Base-by-base conservation (phyloP, 1,284 basidiomycete species). In the Sporisorium reilianum region DNA sequence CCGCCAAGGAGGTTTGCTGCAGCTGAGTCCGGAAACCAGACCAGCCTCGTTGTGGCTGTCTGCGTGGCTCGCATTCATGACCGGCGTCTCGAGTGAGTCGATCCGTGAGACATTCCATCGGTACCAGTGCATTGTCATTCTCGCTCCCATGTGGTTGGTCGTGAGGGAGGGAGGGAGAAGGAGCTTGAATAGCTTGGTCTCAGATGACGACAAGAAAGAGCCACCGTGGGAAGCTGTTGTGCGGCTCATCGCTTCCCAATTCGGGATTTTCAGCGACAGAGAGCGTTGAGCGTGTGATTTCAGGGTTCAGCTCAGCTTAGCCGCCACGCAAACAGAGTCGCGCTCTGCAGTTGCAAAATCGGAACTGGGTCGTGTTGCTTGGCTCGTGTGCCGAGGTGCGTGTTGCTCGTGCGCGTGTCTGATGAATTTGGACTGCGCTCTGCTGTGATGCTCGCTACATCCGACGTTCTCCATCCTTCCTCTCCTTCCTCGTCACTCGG, bases 131-230 rank as follows among this genome's bases (percentile, higher is more conserved):
- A n/a, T n/a, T n/a, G n/a, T n/a, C n/a, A n/a, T n/a, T n/a, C n/a
- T n/a, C n/a, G 30, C 30, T 30, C 30, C 5, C 30, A 30, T 30
- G 30, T 12, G 23, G 44, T 26, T 14, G 22, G 40, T 44, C 28
- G 7, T n/a, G 18, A 5, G 6, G 4, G n/a, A 46, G 18, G 9
- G 18, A 7, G 28, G 16, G 4, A 5, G 16, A n/a, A 28, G 25
- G 26, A 46, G 45, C 14, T 46, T 18, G 45, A 46, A 28, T 23
- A 45, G 28, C 28, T 34, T 26, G 45, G 45, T 46, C 25, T 46
- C 45, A 28, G 45, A 46, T 46, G 45, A n/a, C 26, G 45, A 46
- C 45, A 46, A 28, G 16, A 46, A 28, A 46, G 44, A 26, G 44
- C 3, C 10, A 28, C 12, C 45, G 45, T 46, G 45, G 18, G 45